Percentiles rank a stretch among this genome's conserved stretches.
Conservation (phyloP, 1,284 basidiomycete species). For the Cryptococcus amylolentus region DNA sequence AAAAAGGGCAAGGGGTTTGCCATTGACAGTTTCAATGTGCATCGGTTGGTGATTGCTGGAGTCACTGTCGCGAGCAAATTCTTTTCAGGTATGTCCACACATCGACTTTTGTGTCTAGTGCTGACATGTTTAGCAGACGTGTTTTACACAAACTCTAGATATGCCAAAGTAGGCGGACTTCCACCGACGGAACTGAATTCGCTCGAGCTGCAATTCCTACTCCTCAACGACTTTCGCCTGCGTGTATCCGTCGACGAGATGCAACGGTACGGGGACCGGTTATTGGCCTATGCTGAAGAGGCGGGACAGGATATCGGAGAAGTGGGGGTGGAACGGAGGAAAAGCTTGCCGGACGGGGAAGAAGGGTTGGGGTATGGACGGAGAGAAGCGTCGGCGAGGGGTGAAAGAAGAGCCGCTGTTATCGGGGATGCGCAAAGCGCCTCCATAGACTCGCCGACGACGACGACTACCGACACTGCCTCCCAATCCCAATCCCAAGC, state of each 20-base stretch:
- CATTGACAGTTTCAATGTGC: constrained; percentile 96
- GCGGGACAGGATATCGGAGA: constrained; percentile 20
- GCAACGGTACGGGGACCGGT: constrained; percentile 89
- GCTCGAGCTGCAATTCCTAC: constrained; percentile 92
- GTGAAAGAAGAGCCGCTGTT: neutral
- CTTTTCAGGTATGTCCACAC: constrained; percentile 60
- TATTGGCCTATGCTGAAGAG: constrained; percentile 57
- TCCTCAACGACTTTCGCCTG: constrained; percentile 91
- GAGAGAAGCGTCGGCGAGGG: neutral
- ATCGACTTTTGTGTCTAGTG: neutral
- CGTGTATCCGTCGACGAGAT: constrained; percentile 86
- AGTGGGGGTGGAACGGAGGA: neutral
- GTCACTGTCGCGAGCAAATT: constrained; percentile 98
- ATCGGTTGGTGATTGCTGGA: constrained; percentile 92
- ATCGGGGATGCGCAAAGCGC: neutral
- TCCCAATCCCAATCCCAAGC: neutral
- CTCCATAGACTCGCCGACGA: neutral
- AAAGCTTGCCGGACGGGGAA: neutral
- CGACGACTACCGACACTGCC: neutral
- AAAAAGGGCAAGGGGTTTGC: constrained; percentile 63
- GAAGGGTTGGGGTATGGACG: neutral
- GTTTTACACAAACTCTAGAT: constrained; percentile 98
- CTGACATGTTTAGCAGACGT: constrained; percentile 59
- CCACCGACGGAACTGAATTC: constrained; percentile 93
- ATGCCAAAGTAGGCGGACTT: constrained; percentile 96